These are phyloP conservation scores for Rossbeevera mucosa DNA, from an alignment of 768 basidiomycete genomes.

Conservation along the genomic window DNA sequence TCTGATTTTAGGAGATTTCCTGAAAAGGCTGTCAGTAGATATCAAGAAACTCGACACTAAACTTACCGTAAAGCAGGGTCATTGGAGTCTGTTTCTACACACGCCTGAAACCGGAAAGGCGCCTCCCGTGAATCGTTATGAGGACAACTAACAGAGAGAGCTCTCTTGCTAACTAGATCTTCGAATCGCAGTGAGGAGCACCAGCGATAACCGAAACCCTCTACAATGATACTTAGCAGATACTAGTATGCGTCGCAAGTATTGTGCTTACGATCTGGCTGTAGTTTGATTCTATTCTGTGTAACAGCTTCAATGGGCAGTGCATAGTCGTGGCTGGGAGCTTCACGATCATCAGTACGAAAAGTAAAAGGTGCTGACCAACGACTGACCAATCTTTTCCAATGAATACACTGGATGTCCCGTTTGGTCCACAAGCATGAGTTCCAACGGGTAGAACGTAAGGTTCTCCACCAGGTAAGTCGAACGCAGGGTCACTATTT, in stretches of 20 bases:
- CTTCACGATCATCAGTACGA: conserved; percentile 62
- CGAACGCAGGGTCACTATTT: conserved; percentile 89
- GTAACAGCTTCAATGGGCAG: conserved; percentile 89
- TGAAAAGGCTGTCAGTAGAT: conserved; percentile 29
- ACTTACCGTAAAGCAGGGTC: conserved; percentile 55
- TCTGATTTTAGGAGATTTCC: conserved; percentile 80
- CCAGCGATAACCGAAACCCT: conserved; percentile 97
- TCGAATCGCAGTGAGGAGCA: conserved; percentile 85
- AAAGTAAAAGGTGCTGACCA: neutral
- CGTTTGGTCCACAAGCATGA: conserved; percentile 81
- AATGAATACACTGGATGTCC: conserved; percentile 78
- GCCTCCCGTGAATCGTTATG: conserved; percentile 78
- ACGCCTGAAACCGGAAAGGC: conserved; percentile 92
- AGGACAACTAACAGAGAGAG: conserved; percentile 79
- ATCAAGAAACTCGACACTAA: neutral
- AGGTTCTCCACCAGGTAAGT: conserved; percentile 88
- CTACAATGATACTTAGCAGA: conserved; percentile 36
- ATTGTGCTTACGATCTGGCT: conserved; percentile 78
- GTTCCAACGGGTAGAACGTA: conserved; percentile 87
- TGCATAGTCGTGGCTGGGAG: conserved; percentile 82
- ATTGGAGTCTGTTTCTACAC: conserved; percentile 68
- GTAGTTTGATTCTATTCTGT: conserved; percentile 73
- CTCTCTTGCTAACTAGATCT: conserved; percentile 66
- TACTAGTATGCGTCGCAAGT: neutral
- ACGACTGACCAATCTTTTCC: conserved; percentile 68